Conservation (phyloP, 1,139 yeast genomes). For the Suhomyces bokatorum region DNA sequence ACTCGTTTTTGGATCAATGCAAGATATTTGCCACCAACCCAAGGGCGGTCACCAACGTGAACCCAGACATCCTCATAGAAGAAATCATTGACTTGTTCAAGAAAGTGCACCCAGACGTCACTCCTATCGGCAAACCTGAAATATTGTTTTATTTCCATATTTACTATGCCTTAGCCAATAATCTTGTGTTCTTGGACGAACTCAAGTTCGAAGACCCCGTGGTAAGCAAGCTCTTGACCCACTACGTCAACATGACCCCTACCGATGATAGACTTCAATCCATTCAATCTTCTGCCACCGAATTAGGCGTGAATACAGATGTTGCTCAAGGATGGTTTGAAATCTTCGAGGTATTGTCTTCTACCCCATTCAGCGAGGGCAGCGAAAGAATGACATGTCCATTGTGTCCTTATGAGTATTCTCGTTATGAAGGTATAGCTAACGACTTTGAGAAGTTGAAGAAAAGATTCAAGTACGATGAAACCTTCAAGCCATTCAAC, state of each 20-base stretch:
- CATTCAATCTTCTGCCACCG: background rate
- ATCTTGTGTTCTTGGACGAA: slow-evolving; percentile 32
- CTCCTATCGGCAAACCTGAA: slow-evolving; percentile 28
- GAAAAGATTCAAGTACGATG: slow-evolving; percentile 11
- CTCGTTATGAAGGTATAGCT: slow-evolving; percentile 15
- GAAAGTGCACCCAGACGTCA: slow-evolving; percentile 21
- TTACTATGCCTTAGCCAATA: slow-evolving; percentile 34
- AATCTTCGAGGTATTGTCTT: slow-evolving; percentile 30
- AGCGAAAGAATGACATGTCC: slow-evolving; percentile 27
- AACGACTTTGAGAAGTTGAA: slow-evolving; percentile 14
- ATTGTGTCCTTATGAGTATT: slow-evolving; percentile 35
- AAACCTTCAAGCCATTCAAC: slow-evolving; percentile 11
- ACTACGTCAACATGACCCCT: slow-evolving; percentile 17
- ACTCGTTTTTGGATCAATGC: slow-evolving; percentile 30
- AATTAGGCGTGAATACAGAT: slow-evolving; percentile 3
- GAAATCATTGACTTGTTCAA: slow-evolving; percentile 25
- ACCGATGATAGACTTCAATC: slow-evolving; percentile 11
- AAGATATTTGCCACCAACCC: slow-evolving; percentile 15
- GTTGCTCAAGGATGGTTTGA: slow-evolving; percentile 32
- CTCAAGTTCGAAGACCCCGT: slow-evolving; percentile 27
- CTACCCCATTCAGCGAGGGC: slow-evolving; percentile 32
- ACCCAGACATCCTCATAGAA: slow-evolving; percentile 24
- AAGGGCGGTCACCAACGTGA: slow-evolving; percentile 12
- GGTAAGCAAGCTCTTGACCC: slow-evolving; percentile 26
- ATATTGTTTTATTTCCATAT: slow-evolving; percentile 31